Evolutionary conservation across 768 basidiomycete species (phyloP).

Genomic region (Macrolepiota albuminosa): DNA sequence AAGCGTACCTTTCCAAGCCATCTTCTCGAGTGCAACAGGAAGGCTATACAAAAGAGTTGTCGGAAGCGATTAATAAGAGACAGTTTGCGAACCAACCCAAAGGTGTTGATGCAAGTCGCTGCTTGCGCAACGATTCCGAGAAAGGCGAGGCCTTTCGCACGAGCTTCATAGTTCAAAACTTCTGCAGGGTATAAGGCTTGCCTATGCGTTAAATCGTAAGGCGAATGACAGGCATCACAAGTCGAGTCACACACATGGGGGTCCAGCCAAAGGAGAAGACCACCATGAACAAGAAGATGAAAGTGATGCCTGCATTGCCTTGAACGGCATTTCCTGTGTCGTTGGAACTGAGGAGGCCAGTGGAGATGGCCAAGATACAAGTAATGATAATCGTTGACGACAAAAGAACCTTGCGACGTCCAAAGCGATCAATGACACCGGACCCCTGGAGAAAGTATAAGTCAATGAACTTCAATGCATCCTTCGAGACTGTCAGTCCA

Average conservation of each 20-base stretch:
- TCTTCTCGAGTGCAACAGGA: constrained; percentile 40
- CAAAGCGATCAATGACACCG: constrained; percentile 42
- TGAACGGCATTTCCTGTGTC: constrained; percentile 29
- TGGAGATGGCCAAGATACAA: constrained; percentile 39
- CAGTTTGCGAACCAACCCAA: constrained; percentile 29
- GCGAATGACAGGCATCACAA: neutral
- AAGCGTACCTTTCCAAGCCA: constrained; percentile 43
- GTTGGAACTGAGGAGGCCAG: constrained; percentile 36
- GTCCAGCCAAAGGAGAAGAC: constrained; percentile 55
- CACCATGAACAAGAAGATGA: constrained; percentile 48
- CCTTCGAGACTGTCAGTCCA: neutral
- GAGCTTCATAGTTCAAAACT: constrained; percentile 43
- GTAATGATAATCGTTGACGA: constrained; percentile 32
- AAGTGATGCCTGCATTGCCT: constrained; percentile 47
- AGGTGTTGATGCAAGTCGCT: constrained; percentile 44
- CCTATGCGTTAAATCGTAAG: constrained; percentile 19
- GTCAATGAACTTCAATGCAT: neutral
- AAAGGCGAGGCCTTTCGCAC: constrained; percentile 50
- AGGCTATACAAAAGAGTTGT: constrained; percentile 22
- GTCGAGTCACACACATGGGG: constrained; percentile 33
- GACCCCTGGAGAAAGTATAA: constrained; percentile 29
- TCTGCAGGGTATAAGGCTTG: constrained; percentile 54
- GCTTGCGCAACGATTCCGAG: constrained; percentile 39
- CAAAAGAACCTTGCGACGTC: constrained; percentile 41
- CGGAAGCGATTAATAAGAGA: neutral